phyloP scores from a whole-genome alignment of 1,284 basidiomycete genomes.

The Malassezia dermatis region DNA sequence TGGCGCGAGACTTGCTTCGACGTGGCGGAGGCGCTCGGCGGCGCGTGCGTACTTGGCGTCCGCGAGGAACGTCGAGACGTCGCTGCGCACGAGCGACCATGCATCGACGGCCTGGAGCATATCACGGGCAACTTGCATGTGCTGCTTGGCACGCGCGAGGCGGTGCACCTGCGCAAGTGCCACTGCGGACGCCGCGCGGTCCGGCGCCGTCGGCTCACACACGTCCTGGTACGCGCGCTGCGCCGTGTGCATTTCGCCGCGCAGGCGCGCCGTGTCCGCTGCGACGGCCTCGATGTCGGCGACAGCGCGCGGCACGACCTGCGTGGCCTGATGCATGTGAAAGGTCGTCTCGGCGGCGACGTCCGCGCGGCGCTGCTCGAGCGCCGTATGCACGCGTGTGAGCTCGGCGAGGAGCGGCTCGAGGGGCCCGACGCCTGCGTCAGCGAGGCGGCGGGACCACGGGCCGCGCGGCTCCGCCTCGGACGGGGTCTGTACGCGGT shows the following conservation, averaged over 20 bases:
- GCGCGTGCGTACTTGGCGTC: constrained; percentile 66
- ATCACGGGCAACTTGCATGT: constrained; percentile 74
- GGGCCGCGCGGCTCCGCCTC: neutral
- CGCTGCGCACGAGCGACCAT: constrained; percentile 83
- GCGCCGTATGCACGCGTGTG: neutral
- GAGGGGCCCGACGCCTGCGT: neutral
- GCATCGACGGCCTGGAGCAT: constrained; percentile 81
- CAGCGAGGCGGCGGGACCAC: constrained; percentile 6
- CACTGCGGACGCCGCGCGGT: neutral
- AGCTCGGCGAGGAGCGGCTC: neutral
- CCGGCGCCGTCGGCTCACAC: neutral
- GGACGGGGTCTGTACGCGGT: too few relatives aligned
- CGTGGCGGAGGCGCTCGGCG: constrained; percentile 74
- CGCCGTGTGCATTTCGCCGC: neutral
- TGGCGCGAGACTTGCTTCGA: constrained; percentile 70
- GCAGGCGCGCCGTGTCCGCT: neutral
- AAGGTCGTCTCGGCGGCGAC: neutral
- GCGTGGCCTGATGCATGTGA: constrained; percentile 5
- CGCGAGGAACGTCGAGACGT: constrained; percentile 69
- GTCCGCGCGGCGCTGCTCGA: neutral
- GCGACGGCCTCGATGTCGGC: neutral
- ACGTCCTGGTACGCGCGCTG: neutral
- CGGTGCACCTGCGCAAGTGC: constrained; percentile 60
- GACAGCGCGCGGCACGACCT: constrained; percentile 1
- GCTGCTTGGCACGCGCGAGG: constrained; percentile 67